These are phyloP conservation scores for Iberis pinnata DNA, from an alignment of 345 rosid species.

Conservation along the genomic window DNA sequence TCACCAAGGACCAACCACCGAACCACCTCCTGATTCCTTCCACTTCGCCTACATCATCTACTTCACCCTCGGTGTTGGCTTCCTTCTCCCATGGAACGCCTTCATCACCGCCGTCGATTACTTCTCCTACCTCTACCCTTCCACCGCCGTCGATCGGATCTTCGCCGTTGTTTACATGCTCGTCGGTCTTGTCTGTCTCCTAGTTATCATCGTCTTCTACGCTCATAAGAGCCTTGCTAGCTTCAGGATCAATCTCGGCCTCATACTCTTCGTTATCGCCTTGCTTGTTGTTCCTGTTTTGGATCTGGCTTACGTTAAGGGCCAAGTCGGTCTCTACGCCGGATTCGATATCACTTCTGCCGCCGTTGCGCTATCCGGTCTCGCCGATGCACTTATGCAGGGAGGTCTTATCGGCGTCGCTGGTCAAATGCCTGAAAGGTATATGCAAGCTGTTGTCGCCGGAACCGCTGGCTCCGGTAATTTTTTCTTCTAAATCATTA, in stretches of 20 bases:
- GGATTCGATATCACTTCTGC: constrained; percentile 63
- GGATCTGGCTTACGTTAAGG: constrained; percentile 67
- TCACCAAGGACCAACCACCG: constrained; percentile 9
- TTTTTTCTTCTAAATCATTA: background rate
- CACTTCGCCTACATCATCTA: constrained; percentile 76
- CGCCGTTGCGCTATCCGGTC: constrained; percentile 50
- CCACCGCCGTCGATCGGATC: constrained; percentile 75
- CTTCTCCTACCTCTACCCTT: constrained; percentile 88
- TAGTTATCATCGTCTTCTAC: constrained; percentile 48
- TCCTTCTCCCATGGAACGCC: constrained; percentile 96
- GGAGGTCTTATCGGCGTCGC: constrained; percentile 86
- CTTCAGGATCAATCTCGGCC: constrained; percentile 70
- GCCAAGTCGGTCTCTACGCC: constrained; percentile 60
- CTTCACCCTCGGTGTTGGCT: constrained; percentile 80
- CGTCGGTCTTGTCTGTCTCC: constrained; percentile 53
- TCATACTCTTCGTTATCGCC: constrained; percentile 48
- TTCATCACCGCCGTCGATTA: constrained; percentile 98
- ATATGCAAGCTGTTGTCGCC: constrained; percentile 89
- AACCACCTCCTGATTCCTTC: constrained; percentile 55
- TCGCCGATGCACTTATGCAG: constrained; percentile 84
- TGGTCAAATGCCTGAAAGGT: constrained; percentile 87
- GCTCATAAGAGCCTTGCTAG: constrained; percentile 64
- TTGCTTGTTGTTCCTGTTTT: constrained; percentile 66
- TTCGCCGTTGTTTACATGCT: constrained; percentile 79
- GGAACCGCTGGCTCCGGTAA: constrained; percentile 96